phyloP scores from a whole-genome alignment of 2,329 filamentous ascomycete species.

The Torrubiella hemipterigena region DNA sequence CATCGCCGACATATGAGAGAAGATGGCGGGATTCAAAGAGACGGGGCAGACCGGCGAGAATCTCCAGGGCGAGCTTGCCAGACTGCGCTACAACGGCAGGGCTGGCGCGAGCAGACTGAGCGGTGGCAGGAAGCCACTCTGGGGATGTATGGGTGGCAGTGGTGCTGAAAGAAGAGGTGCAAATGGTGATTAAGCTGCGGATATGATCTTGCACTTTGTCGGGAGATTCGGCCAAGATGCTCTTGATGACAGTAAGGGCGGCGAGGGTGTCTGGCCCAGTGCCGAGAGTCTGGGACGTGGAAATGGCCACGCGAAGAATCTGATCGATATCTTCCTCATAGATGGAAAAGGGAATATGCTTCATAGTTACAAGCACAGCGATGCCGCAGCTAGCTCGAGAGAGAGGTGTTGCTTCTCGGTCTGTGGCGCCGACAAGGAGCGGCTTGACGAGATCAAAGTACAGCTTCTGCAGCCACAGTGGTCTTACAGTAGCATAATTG shows the following conservation, averaged over 20 bases:
- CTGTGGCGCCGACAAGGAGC: constrained; percentile 28
- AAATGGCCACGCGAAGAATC: constrained; percentile 37
- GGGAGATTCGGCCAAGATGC: constrained; percentile 33
- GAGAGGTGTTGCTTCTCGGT: constrained; percentile 15
- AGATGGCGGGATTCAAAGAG: constrained; percentile 36
- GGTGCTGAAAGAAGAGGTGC: constrained; percentile 24
- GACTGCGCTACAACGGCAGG: constrained; percentile 20
- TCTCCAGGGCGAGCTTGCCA: constrained; percentile 33
- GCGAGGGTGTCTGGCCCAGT: constrained; percentile 31
- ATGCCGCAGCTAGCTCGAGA: constrained; percentile 32
- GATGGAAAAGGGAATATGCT: constrained; percentile 35
- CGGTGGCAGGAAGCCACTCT: constrained; percentile 18
- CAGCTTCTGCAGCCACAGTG: constrained; percentile 35
- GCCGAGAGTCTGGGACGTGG: constrained; percentile 28
- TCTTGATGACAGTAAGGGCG: constrained; percentile 35
- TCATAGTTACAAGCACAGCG: constrained; percentile 34
- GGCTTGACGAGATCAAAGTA: constrained; percentile 34
- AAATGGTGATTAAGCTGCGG: constrained; percentile 33
- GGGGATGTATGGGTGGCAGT: constrained; percentile 14
- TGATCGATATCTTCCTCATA: constrained; percentile 38
- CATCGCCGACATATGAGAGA: constrained; percentile 27
- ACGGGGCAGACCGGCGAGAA: constrained; percentile 33
- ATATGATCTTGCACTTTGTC: constrained; percentile 34
- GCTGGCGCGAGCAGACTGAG: constrained; percentile 8
- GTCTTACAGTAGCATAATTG: constrained; percentile 29